A percentile compares a stretch with the other conserved stretches of the same genome.
Conservation (phyloP, 371 early-diverging fungal species). For the Saksenaea vasiformis region DNA sequence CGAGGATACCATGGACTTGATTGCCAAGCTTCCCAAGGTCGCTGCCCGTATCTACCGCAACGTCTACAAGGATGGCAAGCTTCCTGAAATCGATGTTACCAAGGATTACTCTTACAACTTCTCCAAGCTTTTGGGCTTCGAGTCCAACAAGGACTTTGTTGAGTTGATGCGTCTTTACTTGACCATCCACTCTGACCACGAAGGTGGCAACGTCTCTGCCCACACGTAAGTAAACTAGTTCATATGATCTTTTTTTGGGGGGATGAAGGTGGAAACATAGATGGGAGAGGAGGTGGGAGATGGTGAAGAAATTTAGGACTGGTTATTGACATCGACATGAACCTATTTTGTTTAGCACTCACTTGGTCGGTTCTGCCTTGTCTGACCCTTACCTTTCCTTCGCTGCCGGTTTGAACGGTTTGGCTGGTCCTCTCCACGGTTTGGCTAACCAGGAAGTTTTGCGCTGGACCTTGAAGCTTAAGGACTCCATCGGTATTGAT, state of each 20-base stretch:
- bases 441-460: constrained; percentile 99
- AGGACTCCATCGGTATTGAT: constrained; percentile 80
- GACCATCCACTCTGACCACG: constrained; percentile 99
- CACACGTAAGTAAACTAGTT: constrained; percentile 65
- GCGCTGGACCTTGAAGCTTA: constrained; percentile 95
- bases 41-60: constrained; percentile 98
- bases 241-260: constrained; percentile 5
- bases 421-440: constrained; percentile 99
- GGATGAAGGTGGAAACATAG: not conserved
- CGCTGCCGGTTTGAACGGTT: constrained; percentile 96
- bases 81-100: constrained; percentile 78
- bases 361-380: constrained; percentile 96
- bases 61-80: constrained; percentile 96
- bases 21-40: constrained; percentile 96
- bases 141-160: constrained; percentile 84
- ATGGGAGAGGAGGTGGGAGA: not conserved
- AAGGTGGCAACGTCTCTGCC: constrained; percentile 98
- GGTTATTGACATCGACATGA: no score
- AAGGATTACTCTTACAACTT: constrained; percentile 96
- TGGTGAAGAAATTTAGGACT: not conserved
- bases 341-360: constrained; percentile 70
- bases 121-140: constrained; percentile 91
- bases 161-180: constrained; percentile 98
- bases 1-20: constrained; percentile 97
- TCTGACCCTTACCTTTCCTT: constrained; percentile 98